Evolutionary conservation across 768 basidiomycete genomes (phyloP), one percentile per base, ranked within the genome.

Genomic region (Ephemerocybe angulata): DNA sequence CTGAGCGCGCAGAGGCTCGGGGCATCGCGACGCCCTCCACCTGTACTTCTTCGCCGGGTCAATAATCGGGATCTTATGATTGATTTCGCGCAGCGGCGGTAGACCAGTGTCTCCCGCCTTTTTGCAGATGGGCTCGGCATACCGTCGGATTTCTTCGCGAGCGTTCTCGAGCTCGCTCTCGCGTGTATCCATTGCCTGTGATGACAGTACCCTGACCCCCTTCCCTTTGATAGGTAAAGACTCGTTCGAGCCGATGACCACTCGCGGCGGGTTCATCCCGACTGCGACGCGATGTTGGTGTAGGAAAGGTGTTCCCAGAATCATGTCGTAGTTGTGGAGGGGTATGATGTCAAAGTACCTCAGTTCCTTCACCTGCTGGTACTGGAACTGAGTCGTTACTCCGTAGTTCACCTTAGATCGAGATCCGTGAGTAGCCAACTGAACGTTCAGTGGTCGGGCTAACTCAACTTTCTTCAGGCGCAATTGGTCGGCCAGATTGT

Each of bases 301-400:
- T 2, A 77, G 25, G 52, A 70, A 77, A 0, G 74, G 76, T 0
- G 73, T 76, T 0, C 76, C 73, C 0, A 78, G 58, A 1, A 77
- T 73, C 0, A 75, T 0, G 33, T 80, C 72, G 53, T 80, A 79
- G 6, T n/a, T n/a, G n/a, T n/a, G n/a, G n/a, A n/a, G n/a, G n/a
- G n/a, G n/a, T n/a, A n/a, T n/a, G n/a, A n/a, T n/a, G n/a, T n/a
- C n/a, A n/a, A n/a, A n/a, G n/a, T n/a, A n/a, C n/a, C n/a, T n/a
- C n/a, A n/a, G n/a, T 58, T 70, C 65, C 7, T 65, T 58, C 0
- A 79, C 70, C 0, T 41, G 21, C 54, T 77, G 71, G 57, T 76
- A 79, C 8, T 60, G 31, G 3, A 78, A 31, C 3, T 61, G 10
- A 0, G 59, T 71, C 3, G 27, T 52, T 0, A 66, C 58, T 0